Conservation (phyloP, 179 eudicot species). For the Patellifolia procumbens region DNA sequence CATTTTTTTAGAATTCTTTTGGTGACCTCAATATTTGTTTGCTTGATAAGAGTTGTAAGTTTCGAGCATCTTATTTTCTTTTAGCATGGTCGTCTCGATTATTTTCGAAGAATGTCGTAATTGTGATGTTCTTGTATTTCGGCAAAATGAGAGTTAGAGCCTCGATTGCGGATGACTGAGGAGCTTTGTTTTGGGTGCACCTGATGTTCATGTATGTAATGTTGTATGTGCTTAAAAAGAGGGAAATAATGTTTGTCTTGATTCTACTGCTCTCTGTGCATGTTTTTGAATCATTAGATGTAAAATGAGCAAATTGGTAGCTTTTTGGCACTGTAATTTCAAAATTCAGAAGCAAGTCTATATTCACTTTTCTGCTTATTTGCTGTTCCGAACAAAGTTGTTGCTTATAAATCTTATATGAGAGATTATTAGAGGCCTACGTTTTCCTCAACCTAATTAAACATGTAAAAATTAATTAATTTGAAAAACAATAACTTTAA, state of each 20-base stretch:
- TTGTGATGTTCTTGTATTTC: neutral
- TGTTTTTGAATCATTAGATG: neutral
- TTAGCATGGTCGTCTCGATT: slow-evolving; percentile 19
- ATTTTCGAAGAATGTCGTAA: slow-evolving; percentile 7
- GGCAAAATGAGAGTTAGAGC: slow-evolving; percentile 14
- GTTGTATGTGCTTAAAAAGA: slow-evolving; percentile 14
- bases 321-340: too few relatives aligned
- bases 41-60: slow-evolving; percentile 11
- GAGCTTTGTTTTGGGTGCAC: slow-evolving; percentile 17
- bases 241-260: slow-evolving; percentile 18
- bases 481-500: too few relatives aligned
- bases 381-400: too few relatives aligned
- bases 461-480: too few relatives aligned
- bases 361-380: neutral
- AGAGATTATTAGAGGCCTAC: too few relatives aligned
- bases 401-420: too few relatives aligned
- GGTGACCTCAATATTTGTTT: slow-evolving; percentile 21
- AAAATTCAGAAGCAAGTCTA: neutral
- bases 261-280: neutral
- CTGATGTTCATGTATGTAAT: slow-evolving; percentile 18
- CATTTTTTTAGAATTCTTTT: slow-evolving; percentile 17
- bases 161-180: slow-evolving; percentile 4
- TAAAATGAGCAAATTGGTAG: neutral
- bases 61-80: slow-evolving; percentile 3
- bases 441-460: too few relatives aligned